Conservation (phyloP, 2,329 filamentous ascomycete species). For the Pseudogymnoascus sp. region DNA sequence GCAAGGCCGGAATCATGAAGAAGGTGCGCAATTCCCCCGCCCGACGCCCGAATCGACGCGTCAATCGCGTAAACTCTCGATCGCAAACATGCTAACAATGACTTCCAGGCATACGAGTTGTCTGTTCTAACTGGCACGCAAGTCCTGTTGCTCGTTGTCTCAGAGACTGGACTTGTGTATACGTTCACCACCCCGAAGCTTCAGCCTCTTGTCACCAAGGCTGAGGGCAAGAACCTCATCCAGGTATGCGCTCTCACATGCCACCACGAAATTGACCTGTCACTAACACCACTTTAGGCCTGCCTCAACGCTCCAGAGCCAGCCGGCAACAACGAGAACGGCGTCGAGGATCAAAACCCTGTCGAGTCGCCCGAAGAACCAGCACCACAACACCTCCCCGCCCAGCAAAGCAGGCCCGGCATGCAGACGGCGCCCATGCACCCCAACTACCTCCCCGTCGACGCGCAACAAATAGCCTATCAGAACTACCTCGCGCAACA, state of each 20-base stretch:
- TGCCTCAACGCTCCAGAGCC: slow-evolving; percentile 96
- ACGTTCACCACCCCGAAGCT: slow-evolving; percentile 98
- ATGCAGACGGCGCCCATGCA: slow-evolving; percentile 58
- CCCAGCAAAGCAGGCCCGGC: slow-evolving; percentile 50
- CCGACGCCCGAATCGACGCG: slow-evolving; percentile 16
- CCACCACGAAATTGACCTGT: not conserved
- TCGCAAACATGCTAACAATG: slow-evolving; percentile 21
- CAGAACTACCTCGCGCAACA: slow-evolving; percentile 71
- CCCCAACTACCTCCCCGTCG: slow-evolving; percentile 53
- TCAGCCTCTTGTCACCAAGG: slow-evolving; percentile 94
- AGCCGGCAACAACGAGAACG: slow-evolving; percentile 68
- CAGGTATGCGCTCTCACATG: slow-evolving; percentile 53
- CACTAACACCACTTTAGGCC: slow-evolving; percentile 48
- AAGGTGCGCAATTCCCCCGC: slow-evolving; percentile 58
- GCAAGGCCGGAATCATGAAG: slow-evolving; percentile 99
- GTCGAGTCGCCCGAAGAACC: slow-evolving; percentile 91
- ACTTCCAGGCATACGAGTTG: slow-evolving; percentile 77
- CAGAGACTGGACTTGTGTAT: slow-evolving; percentile 93
- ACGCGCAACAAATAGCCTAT: slow-evolving; percentile 73
- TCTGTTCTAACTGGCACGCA: slow-evolving; percentile 97
- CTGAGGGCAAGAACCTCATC: slow-evolving; percentile 98
- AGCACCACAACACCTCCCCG: slow-evolving; percentile 63
- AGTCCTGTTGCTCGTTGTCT: slow-evolving; percentile 91
- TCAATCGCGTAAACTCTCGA: slow-evolving; percentile 5
- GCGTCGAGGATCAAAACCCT: slow-evolving; percentile 64